Base-by-base conservation (phyloP, 805 yeast genomes). In the Pichia ethanolica region DNA sequence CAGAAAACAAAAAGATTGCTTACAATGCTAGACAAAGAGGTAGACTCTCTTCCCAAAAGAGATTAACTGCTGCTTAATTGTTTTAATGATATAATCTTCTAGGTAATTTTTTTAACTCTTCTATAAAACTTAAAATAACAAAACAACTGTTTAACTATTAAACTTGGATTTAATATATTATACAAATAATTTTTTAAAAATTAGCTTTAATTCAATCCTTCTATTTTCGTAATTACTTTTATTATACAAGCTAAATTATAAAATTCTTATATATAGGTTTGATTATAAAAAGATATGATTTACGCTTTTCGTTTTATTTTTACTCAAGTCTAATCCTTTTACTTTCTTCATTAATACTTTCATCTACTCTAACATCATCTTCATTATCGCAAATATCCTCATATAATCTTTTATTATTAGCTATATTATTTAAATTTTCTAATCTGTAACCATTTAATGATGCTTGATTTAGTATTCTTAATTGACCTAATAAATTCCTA, bases 11-110 rank as follows among this genome's bases (percentile, higher is more conserved):
- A 62, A 65, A 62, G 57, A 81, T 79, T 66, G 86, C 88, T 80
- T 83, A 84, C 73, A 79, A 84, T 75, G 72, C 90, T 63, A 86
- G 96, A 83, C 96, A 89, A 80, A 82, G 80, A 74, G 97, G 93
- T 74, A 86, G 93, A 79, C 77, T 85, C 69, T 84, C 89, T 70
- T 71, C 87, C 72, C 89, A 84, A 79, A 86, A 86, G 85, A 84
- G 93, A 73, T 78, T 85, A 67, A 70, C 89, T 72, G 87, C 88
- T 76, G 70, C 70, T 65, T 65, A 64, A 60, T 48, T 53, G 20
- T 20, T 20, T 20, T 20, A 20, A 20, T 20, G 20, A 20, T 20
- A 20, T 20, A 20, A 42, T 49, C 34, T 48, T 54, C 45, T 49
- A 30, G 32, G 32, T 30, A 30, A 30, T 30, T 30, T 30, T 9